Conservation (phyloP, 805 yeast species). For the Blastobotrys mokoenaii region DNA sequence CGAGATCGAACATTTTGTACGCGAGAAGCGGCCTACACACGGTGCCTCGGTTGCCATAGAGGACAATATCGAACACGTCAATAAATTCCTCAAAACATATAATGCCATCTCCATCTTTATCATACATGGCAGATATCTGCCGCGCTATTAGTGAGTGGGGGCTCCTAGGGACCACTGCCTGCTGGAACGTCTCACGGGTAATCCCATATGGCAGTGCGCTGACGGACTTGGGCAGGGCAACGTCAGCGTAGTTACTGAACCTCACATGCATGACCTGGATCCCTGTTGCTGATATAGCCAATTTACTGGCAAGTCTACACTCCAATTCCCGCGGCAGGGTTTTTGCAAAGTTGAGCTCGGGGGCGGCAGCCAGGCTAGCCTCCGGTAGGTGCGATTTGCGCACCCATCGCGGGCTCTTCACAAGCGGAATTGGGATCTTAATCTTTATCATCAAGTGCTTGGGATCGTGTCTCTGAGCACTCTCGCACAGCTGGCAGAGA, state of each 20-base stretch:
- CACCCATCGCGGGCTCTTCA: conserved; percentile 21
- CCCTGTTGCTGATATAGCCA: neutral
- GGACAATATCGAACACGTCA: neutral
- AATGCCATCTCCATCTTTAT: conserved; percentile 17
- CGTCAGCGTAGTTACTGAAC: conserved; percentile 4
- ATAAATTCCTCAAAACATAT: conserved; percentile 18
- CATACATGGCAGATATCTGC: conserved; percentile 11
- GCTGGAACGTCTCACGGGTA: neutral
- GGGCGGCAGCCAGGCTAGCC: neutral
- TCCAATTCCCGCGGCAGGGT: conserved; percentile 7
- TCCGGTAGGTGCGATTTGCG: conserved; percentile 13
- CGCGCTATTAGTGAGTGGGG: conserved; percentile 1
- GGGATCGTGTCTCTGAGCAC: conserved; percentile 16
- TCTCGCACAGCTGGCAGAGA: conserved; percentile 40
- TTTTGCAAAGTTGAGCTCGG: neutral
- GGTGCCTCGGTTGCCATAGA: neutral
- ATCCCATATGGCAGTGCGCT: conserved; percentile 3
- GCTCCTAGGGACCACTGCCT: conserved; percentile 1
- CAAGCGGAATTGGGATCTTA: conserved; percentile 23
- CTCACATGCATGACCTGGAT: conserved; percentile 6
- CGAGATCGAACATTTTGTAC: conserved; percentile 1
- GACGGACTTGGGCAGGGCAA: neutral
- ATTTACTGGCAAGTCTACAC: neutral
- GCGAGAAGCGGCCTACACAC: neutral
- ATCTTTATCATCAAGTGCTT: conserved; percentile 22